Conservation (phyloP, 306 rosid genomes). For the Sindora glabra region DNA sequence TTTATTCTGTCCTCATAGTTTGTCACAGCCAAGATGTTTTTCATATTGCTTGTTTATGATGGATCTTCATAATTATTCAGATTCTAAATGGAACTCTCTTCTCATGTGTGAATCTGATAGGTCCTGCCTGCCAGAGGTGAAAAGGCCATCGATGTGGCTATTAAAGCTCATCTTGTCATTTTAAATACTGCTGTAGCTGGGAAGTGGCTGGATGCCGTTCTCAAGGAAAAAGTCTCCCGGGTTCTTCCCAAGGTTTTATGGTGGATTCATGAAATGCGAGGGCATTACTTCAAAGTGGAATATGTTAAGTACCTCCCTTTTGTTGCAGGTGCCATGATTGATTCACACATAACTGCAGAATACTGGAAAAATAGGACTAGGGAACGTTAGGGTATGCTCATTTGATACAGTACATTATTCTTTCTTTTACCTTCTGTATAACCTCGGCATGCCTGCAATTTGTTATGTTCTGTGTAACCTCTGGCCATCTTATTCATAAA, state of each 20-base stretch:
- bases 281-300: constrained; percentile 92
- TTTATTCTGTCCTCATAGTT: too few relatives aligned
- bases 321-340: constrained; percentile 99
- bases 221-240: constrained; percentile 61
- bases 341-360: constrained; percentile 81
- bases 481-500: background rate
- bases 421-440: background rate
- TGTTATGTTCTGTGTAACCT: background rate
- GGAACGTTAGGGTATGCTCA: constrained; percentile 62
- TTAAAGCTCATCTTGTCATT: constrained; percentile 76
- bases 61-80: background rate
- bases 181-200: constrained; percentile 97
- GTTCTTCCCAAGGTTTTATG: constrained; percentile 95
- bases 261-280: constrained; percentile 99
- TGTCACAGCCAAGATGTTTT: too few relatives aligned
- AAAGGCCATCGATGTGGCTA: constrained; percentile 66
- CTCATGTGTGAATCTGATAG: constrained; percentile 24
- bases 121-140: constrained; percentile 71
- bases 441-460: background rate
- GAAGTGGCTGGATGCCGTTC: constrained; percentile 87
- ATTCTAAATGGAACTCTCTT: constrained; percentile 7
- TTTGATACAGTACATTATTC: background rate
- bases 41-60: background rate
- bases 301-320: constrained; percentile 98
- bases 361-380: constrained; percentile 87